Percentiles rank a stretch among this genome's conserved stretches.
These are phyloP conservation scores for Arachnomyces sp. DNA, from an alignment of 2,329 filamentous ascomycete species.

Conservation along the genomic window DNA sequence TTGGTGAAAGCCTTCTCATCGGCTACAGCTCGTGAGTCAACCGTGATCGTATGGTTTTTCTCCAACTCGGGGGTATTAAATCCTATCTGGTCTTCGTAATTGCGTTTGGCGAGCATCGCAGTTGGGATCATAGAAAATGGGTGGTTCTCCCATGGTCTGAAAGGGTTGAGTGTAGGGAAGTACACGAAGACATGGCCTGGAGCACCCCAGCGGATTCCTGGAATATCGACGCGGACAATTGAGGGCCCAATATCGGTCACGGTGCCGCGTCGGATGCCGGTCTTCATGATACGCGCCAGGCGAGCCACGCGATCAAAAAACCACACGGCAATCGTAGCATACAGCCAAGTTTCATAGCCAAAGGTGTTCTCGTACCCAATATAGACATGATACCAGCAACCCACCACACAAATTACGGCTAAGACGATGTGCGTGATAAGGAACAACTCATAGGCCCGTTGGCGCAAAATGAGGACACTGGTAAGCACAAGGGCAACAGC, in stretches of 20 bases:
- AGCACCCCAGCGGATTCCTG: constrained; percentile 26
- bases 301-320: constrained; percentile 40
- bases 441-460: constrained; percentile 27
- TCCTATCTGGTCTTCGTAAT: constrained; percentile 1
- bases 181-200: constrained; percentile 41
- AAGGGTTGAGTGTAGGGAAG: constrained; percentile 40
- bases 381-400: constrained; percentile 30
- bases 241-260: constrained; percentile 26
- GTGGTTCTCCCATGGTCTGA: constrained; percentile 47
- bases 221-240: constrained; percentile 37
- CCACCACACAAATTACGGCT: constrained; percentile 23
- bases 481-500: constrained; percentile 20
- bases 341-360: constrained; percentile 45
- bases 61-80: not conserved
- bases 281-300: constrained; percentile 30
- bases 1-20: no score
- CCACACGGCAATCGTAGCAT: constrained; percentile 38
- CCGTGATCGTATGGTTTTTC: not conserved
- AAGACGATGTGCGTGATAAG: constrained; percentile 26
- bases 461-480: constrained; percentile 22
- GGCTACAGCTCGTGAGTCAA: constrained; percentile 4
- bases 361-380: constrained; percentile 34
- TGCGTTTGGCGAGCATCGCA: constrained; percentile 11
- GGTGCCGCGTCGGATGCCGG: constrained; percentile 30
- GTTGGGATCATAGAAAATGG: constrained; percentile 43